Base-by-base conservation (phyloP, 768 basidiomycete genomes). In the Kwoniella sp. region DNA sequence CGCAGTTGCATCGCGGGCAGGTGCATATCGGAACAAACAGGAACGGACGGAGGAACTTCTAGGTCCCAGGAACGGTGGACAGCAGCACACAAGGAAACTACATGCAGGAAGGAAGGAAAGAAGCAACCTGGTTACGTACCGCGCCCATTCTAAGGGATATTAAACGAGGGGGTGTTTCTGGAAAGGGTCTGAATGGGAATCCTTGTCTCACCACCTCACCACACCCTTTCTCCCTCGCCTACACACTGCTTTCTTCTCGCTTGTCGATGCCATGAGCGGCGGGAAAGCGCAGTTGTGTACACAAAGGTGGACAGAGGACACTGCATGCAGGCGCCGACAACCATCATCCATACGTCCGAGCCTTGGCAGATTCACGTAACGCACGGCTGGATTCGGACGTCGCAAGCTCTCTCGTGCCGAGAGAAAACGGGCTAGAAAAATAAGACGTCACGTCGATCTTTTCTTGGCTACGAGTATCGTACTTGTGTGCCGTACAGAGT, bases 371-470 rank as follows among this genome's bases (percentile, higher is more conserved):
- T 34, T 34, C 34, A 34, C 34, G 34, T 34, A 34, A 34, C 13
- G 13, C 34, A 34, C 41, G 41, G 41, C 41, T 17, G 41, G 41
- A 45, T 17, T 45, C 41, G 41, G 11, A 45, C 9, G 41, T 45
- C 41, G 41, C 20, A 45, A 45, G 41, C 41, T 17, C 20, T 45
- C 41, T 45, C 17, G 41, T 45, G 41, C 41, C 41, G 41, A 45
- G 41, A 45, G 41, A 17, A 45, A 45, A 45, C 4, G 41, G 8
- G 41, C 8, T 45, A 11, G 2, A 45, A 30, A 31, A 54, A 5
- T 29, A 29, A 9, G 25, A 59, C 58, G 48, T 60, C 58, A 60
- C 48, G 58, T 60, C 57, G 57, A 58, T 58, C 57, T 57, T 57
- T 28, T 57, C 37, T 57, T 41, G 23, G 22, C 34, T 37, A n/a